Evolutionary conservation across 257 asterid species (phyloP).

Genomic region (Solanum ossicruentum): DNA sequence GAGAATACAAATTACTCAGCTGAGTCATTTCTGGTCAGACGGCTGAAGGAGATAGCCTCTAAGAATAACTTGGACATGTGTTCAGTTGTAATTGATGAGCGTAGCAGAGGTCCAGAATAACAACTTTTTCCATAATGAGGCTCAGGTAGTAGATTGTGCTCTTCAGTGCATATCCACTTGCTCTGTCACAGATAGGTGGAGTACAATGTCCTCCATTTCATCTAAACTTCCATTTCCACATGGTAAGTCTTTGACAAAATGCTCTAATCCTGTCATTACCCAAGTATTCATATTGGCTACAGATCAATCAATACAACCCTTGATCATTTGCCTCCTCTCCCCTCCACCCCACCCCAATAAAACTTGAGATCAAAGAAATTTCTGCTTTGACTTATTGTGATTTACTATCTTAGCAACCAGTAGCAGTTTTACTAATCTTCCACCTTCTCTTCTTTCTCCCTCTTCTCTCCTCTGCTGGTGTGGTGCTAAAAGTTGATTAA

Average conservation of each 20-base stretch:
- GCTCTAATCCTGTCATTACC: background rate
- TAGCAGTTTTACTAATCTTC: background rate
- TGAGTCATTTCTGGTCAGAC: slow-evolving; percentile 66
- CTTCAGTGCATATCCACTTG: slow-evolving; percentile 76
- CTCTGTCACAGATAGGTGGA: slow-evolving; percentile 71
- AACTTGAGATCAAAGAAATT: too few relatives aligned
- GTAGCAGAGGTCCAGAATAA: slow-evolving; percentile 33
- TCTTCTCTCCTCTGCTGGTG: background rate
- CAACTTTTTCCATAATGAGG: slow-evolving; percentile 48
- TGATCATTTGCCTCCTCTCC: too few relatives aligned
- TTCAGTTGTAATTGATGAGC: slow-evolving; percentile 65
- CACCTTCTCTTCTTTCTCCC: background rate
- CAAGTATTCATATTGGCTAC: too few relatives aligned
- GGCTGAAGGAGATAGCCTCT: slow-evolving; percentile 73
- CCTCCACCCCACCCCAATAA: too few relatives aligned
- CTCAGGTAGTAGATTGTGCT: slow-evolving; percentile 66
- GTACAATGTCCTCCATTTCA: slow-evolving; percentile 65
- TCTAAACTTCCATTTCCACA: slow-evolving; percentile 54
- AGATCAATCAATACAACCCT: too few relatives aligned
- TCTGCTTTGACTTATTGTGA: background rate
- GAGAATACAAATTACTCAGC: slow-evolving; percentile 14
- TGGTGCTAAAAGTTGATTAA: background rate
- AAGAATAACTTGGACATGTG: slow-evolving; percentile 26
- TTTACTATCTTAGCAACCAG: background rate
- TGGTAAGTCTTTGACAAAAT: slow-evolving; percentile 36